Base-by-base conservation (phyloP, 2,329 filamentous ascomycete genomes). In the Sporothrix curviconia region DNA sequence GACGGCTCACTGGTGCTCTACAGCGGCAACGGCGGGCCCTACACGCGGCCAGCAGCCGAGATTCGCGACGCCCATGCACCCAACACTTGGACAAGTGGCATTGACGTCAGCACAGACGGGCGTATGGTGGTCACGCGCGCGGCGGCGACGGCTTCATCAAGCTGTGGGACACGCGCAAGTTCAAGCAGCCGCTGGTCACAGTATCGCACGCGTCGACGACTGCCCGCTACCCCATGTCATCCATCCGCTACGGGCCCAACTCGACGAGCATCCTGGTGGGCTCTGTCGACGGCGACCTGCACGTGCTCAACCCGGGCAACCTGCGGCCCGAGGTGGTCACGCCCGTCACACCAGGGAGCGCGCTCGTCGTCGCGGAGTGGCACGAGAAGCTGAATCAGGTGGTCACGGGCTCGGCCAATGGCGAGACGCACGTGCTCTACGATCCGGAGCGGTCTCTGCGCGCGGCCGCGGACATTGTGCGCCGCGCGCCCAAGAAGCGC, bases 381-480 rank as follows among this genome's bases (percentile, higher is more conserved):
- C 92, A 99, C 67, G 80, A 88, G 19, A 95, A 91, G 71, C 84
- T 99, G 67, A 97, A 99, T 69, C 94, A 99, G 68, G 96, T 99
- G 66, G 73, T 97, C 62, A 95, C 92, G 8, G 92, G 92, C 59
- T 96, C 92, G 46, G 90, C 90, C 54, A 96, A 96, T 67, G 85
- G 86, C 57, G 89, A 95, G 71, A 91, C 89, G 0, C 92, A 92
- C 66, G 81, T 97, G 42, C 85, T 99, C 49, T 99, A 94, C 75
- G 92, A 89, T 67, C 94, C 94, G 2, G 82, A 78, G n/a, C 85
- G 84, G 64, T 99, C 94, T 22, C 80, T 70, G 12, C 85, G 84
- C 60, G 94, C 94, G 59, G 94, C 92, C 3, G 85, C 91, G 56
- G 85, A 90, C 60, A 88, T 97, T 63, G 91, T 99, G 84, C 92